phyloP scores from a whole-genome alignment of 2,329 filamentous ascomycete species.

The Westerdykella aurantiaca region DNA sequence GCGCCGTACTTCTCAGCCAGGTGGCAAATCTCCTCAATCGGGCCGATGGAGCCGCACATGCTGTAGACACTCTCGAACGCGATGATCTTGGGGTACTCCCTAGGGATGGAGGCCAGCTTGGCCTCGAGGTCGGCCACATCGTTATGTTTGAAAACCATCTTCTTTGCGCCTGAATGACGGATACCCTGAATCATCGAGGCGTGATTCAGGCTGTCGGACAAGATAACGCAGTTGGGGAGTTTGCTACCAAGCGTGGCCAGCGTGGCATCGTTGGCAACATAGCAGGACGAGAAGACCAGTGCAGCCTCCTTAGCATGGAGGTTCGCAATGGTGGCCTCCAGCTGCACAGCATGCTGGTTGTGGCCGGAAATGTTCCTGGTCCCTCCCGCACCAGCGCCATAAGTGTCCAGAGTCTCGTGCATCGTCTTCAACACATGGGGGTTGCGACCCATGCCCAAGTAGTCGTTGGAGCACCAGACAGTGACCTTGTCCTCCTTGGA shows the following conservation, averaged over 20 bases:
- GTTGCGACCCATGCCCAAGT: conserved; percentile 96
- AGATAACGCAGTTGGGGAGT: conserved; percentile 89
- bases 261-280: conserved; percentile 96
- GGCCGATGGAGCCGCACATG: conserved; percentile 97
- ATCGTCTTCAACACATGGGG: conserved; percentile 78
- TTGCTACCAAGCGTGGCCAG: conserved; percentile 95
- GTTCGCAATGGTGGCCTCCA: conserved; percentile 78
- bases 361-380: conserved; percentile 98
- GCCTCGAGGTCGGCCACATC: conserved; percentile 87
- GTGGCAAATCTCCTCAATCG: conserved; percentile 93
- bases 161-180: conserved; percentile 91
- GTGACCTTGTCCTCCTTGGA: conserved; percentile 79
- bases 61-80: conserved; percentile 98
- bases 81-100: conserved; percentile 90
- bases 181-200: conserved; percentile 99
- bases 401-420: conserved; percentile 91
- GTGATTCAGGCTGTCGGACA: conserved; percentile 97
- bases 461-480: conserved; percentile 99
- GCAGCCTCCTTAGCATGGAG: conserved; percentile 89
- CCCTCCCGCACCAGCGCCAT: conserved; percentile 90
- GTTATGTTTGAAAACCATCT: conserved; percentile 98
- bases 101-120: conserved; percentile 81
- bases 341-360: conserved; percentile 83
- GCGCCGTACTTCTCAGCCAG: conserved; percentile 96
- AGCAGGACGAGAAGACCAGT: conserved; percentile 94